Base-by-base conservation (phyloP, 352 stramenopile genomes). In the Aphanomyces euteiches region DNA sequence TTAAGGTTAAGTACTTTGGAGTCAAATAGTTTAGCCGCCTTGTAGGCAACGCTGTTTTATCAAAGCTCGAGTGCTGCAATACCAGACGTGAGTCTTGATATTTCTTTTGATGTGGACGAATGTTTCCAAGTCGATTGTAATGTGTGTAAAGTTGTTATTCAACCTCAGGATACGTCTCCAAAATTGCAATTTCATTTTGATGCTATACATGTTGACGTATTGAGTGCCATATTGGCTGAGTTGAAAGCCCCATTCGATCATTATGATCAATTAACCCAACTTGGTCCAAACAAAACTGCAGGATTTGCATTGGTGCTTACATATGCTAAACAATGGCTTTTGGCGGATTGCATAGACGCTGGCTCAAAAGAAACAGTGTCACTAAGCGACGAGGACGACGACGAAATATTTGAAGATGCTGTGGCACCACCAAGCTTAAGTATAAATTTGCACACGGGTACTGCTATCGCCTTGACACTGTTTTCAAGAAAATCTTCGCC, bases 231-330 rank as follows among this genome's bases (percentile, higher is more conserved):
- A 73, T 68, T 95, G 64, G 85, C 91, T 59, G 88, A 95, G 75
- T 85, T 95, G 39, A 91, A 90, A 67, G 84, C 88, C 12, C 88
- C 88, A 37, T 95, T 93, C 67, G 88, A 94, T 56, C 83, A 95
- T 63, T 94, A 90, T 40, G 86, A 93, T 59, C 79, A 87, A 0
- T 73, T 94, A 37, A 60, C 85, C 0, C 76, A 75, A 59, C 79
- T 95, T 28, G 88, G 84, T 21, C 83, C 90, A 73, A 81, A 84
- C 47, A 82, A 93, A 66, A 72, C 76, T 4, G 85, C 93, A 72
- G 88, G 88, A 0, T 95, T 95, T 74, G 74, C 91, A 21, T 91
- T 88, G 77, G 83, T 95, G 21, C 73, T 95, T 1, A 81, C 86
- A 37, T 95, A 95, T 61, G 86, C 88, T 39, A 93, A 91, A 64